phyloP scores from a whole-genome alignment of 805 yeast species.

The Scheffersomyces stipitis region DNA sequence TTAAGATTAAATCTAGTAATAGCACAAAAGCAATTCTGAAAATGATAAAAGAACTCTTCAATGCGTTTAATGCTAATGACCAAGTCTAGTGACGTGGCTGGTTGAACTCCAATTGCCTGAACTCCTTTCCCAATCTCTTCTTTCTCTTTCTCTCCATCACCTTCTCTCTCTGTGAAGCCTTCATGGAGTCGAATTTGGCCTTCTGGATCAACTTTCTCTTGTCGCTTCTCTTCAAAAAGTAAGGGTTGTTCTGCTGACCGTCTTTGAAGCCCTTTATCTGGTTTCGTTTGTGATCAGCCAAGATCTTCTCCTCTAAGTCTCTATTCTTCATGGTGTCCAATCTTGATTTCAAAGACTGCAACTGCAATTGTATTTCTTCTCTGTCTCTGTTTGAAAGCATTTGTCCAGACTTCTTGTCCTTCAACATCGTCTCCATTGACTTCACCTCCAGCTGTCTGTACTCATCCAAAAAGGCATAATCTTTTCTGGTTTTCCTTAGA shows the following conservation, averaged over 20 bases:
- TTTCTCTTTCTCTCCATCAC: conserved; percentile 85
- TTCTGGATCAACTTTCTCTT: conserved; percentile 72
- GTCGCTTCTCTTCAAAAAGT: conserved; percentile 66
- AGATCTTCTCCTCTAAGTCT: conserved; percentile 69
- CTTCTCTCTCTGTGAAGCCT: conserved; percentile 69
- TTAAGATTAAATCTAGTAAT: no score
- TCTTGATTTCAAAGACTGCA: conserved; percentile 67
- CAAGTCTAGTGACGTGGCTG: not conserved
- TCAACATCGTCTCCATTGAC: conserved; percentile 55
- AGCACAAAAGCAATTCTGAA: no score
- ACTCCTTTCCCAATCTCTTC: conserved; percentile 80
- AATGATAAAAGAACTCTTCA: no score
- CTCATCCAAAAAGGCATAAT: conserved; percentile 83
- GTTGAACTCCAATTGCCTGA: conserved; percentile 49
- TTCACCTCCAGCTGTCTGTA: conserved; percentile 75
- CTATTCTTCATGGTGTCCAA: conserved; percentile 67
- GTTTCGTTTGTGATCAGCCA: conserved; percentile 56
- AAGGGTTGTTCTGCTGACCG: conserved; percentile 52
- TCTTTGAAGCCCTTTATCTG: conserved; percentile 46
- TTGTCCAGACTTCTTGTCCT: conserved; percentile 49
- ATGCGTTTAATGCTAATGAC: no score
- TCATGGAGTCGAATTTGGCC: conserved; percentile 76
- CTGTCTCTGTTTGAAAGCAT: conserved; percentile 45
- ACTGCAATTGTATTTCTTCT: conserved; percentile 50
- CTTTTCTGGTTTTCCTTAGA: conserved; percentile 59